Percentiles rank a stretch among this genome's conserved stretches.
phyloP scores from a whole-genome alignment of 257 asterid species.

The Solanum habrochaites region DNA sequence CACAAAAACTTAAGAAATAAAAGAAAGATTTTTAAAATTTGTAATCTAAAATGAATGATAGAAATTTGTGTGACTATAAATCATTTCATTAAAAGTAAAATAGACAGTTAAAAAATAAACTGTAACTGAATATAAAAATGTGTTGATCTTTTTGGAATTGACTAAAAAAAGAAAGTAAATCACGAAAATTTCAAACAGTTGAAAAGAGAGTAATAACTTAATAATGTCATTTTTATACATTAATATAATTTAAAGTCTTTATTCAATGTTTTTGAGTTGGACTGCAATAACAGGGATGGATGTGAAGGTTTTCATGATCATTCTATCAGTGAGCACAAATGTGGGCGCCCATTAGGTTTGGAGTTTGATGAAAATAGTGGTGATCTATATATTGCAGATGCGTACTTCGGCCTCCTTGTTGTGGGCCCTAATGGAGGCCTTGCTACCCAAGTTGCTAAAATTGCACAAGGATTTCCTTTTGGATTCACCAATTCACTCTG shows the following conservation, averaged over 20 bases:
- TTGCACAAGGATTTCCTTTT: slow-evolving; percentile 24
- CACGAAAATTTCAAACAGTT: too few relatives aligned
- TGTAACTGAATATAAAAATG: too few relatives aligned
- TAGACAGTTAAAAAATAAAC: too few relatives aligned
- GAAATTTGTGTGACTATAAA: too few relatives aligned
- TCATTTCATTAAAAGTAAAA: too few relatives aligned
- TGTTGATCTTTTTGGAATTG: too few relatives aligned
- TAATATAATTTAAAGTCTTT: background rate
- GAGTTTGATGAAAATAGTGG: slow-evolving; percentile 32
- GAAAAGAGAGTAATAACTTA: too few relatives aligned
- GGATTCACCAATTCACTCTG: slow-evolving; percentile 54
- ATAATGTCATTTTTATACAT: background rate
- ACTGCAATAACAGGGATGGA: slow-evolving; percentile 13
- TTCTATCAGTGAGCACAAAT: slow-evolving; percentile 28
- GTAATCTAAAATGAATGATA: too few relatives aligned
- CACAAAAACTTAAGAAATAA: too few relatives aligned
- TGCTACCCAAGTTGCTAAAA: slow-evolving; percentile 25
- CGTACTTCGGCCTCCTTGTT: slow-evolving; percentile 57
- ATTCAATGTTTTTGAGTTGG: background rate
- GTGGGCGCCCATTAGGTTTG: slow-evolving; percentile 87
- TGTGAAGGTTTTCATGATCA: slow-evolving; percentile 34
- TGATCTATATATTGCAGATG: slow-evolving; percentile 54
- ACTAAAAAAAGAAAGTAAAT: too few relatives aligned
- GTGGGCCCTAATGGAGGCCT: slow-evolving; percentile 59
- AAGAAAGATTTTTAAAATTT: too few relatives aligned